phyloP scores from a whole-genome alignment of 2,329 filamentous ascomycete genomes.

The Diplocarpon mali region DNA sequence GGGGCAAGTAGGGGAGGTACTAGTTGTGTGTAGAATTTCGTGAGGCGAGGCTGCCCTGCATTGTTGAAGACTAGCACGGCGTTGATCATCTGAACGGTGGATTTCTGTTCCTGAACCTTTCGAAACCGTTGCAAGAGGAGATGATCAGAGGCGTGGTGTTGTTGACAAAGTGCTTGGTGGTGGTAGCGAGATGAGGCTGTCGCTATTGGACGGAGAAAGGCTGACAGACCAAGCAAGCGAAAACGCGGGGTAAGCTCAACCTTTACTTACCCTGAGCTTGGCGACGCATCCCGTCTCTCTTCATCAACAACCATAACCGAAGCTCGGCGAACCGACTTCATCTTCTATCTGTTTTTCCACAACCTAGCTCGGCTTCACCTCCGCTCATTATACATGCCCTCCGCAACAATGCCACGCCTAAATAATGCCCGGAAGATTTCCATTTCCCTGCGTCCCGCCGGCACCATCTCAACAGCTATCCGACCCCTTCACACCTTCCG shows the following conservation, averaged over 20 bases:
- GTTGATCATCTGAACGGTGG: conserved; percentile 66
- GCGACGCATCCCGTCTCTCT: neutral
- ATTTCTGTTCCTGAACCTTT: no score
- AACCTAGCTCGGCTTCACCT: neutral
- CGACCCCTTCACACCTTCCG: neutral
- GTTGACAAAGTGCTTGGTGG: neutral
- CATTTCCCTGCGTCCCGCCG: conserved; percentile 2
- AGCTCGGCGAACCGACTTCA: neutral
- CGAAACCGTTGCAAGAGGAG: neutral
- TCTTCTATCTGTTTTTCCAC: neutral
- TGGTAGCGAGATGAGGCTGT: neutral
- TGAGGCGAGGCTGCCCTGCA: conserved; percentile 88
- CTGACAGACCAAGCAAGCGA: conserved; percentile 5
- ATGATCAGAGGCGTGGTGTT: neutral
- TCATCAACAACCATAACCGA: neutral
- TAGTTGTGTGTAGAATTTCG: conserved; percentile 97
- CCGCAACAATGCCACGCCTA: conserved; percentile 1
- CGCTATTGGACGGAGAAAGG: neutral
- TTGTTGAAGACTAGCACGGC: conserved; percentile 98
- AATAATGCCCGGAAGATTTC: conserved; percentile 1
- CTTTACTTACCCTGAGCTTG: conserved; percentile 6
- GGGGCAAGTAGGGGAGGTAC: conserved; percentile 35
- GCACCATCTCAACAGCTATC: neutral
- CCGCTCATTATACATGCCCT: neutral
- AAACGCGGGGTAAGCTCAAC: conserved; percentile 11